Conservation (phyloP, 306 rosid genomes). For the Citrullus colocynthis region DNA sequence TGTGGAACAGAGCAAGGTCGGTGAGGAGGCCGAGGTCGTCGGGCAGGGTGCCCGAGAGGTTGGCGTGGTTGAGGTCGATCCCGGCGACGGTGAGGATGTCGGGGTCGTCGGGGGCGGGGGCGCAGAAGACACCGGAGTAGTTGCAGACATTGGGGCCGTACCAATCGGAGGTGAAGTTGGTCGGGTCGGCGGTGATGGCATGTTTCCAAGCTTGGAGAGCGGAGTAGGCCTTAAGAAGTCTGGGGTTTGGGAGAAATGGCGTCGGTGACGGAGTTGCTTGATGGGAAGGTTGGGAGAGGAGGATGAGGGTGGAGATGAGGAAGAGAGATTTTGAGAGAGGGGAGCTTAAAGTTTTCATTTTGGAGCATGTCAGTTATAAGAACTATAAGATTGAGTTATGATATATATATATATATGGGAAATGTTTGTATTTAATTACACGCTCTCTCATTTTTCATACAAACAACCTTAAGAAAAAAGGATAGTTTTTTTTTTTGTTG, state of each 20-base stretch:
- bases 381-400: neutral
- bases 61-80: constrained; percentile 68
- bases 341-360: constrained; percentile 15
- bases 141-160: constrained; percentile 61
- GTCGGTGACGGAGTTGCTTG: constrained; percentile 15
- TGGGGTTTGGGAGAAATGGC: constrained; percentile 34
- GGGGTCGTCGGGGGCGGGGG: constrained; percentile 54
- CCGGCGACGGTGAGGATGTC: constrained; percentile 62
- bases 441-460: too few species aligned
- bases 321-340: neutral
- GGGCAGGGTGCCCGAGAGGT: constrained; percentile 51
- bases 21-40: constrained; percentile 58
- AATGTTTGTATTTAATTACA: too few species aligned
- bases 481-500: too few species aligned
- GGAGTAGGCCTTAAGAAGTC: constrained; percentile 52
- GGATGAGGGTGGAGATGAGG: constrained; percentile 7
- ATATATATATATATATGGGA: neutral
- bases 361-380: neutral
- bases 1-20: constrained; percentile 62
- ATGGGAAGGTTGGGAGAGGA: constrained; percentile 37
- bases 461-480: too few species aligned
- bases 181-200: constrained; percentile 51
- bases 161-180: constrained; percentile 57
- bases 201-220: constrained; percentile 89
- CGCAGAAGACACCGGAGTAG: constrained; percentile 76